Evolutionary conservation across 148 eudicot species (phyloP).

Genomic region (Simmondsia chinensis): DNA sequence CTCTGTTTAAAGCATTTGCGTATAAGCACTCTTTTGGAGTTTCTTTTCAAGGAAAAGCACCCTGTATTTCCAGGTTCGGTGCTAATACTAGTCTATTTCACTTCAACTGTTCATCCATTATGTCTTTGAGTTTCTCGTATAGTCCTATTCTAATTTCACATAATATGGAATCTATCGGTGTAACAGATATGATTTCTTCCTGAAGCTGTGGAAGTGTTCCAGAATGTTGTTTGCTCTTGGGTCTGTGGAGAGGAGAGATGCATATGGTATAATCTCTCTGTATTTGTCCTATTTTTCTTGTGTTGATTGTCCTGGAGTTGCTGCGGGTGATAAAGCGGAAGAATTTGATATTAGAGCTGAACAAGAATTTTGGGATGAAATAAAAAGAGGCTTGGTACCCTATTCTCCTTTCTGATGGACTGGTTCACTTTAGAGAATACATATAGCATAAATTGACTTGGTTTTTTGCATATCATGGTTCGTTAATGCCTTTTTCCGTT

Average conservation of each 20-base stretch:
- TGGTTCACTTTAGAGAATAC: not conserved
- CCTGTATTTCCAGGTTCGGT: slow-evolving; percentile 51
- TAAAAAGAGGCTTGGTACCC: slow-evolving; percentile 87
- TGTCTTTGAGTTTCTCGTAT: not conserved
- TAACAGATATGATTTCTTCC: slow-evolving; percentile 49
- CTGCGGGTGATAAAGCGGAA: slow-evolving; percentile 31
- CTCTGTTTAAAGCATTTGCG: slow-evolving; percentile 48
- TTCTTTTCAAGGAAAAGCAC: slow-evolving; percentile 35
- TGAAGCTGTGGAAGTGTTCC: slow-evolving; percentile 71
- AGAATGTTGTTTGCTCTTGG: slow-evolving; percentile 58
- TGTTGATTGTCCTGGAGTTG: slow-evolving; percentile 22
- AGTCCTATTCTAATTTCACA: no score
- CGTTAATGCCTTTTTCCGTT: not conserved
- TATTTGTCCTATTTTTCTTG: slow-evolving; percentile 56
- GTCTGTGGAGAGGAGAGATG: slow-evolving; percentile 82
- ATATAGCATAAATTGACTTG: not conserved
- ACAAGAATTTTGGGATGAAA: slow-evolving; percentile 77
- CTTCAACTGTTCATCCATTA: not conserved
- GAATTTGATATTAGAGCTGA: slow-evolving; percentile 61
- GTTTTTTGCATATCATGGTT: not conserved
- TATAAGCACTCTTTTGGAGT: slow-evolving; percentile 30
- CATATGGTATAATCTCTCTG: slow-evolving; percentile 71
- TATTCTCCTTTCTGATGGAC: not conserved
- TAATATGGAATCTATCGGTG: slow-evolving; percentile 4
- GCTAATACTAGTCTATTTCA: not conserved